A percentile compares a stretch with the other conserved stretches of the same genome.
These are phyloP conservation scores for Acanthamoeba culbertsoni DNA, from an alignment of 208 protist genomes.

Conservation along the genomic window DNA sequence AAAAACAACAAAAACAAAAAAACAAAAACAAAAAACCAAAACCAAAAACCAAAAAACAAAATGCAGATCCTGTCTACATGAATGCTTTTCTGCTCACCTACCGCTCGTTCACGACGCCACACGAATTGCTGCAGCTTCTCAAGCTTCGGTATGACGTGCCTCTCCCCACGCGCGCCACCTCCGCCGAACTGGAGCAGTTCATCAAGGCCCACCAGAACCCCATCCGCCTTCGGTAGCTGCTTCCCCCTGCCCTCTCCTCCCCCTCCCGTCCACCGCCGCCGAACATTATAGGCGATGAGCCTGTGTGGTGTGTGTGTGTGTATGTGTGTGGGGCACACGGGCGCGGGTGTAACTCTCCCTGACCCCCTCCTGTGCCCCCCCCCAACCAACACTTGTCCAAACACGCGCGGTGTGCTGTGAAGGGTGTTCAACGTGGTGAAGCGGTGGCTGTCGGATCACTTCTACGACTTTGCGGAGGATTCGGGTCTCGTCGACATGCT, in stretches of 20 bases:
- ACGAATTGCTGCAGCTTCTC: constrained; percentile 11
- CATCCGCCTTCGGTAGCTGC: not conserved
- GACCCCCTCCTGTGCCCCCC: no score
- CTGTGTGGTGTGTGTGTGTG: no score
- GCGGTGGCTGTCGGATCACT: constrained; percentile 17
- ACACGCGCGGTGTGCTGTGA: not conserved
- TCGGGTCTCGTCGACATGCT: not conserved
- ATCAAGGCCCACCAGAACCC: constrained; percentile 32
- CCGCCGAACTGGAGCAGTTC: not conserved
- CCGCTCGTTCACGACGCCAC: constrained; percentile 60
- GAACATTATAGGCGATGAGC: no score
- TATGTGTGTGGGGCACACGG: no score
- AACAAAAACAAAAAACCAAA: no score
- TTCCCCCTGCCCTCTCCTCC: no score
- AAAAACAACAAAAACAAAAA: no score
- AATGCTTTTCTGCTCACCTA: constrained; percentile 57
- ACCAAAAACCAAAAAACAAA: no score
- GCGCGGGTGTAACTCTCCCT: no score
- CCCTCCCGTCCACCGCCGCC: no score
- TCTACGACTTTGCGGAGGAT: constrained; percentile 55
- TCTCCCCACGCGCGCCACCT: not conserved
- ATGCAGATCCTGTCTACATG: constrained; percentile 52
- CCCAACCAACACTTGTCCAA: no score
- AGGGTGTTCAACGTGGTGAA: constrained; percentile 57
- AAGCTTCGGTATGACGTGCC: constrained; percentile 11